A percentile compares a stretch with the other conserved stretches of the same genome.
phyloP scores from a whole-genome alignment of 1,284 basidiomycete species.

The Puccinia horiana region DNA sequence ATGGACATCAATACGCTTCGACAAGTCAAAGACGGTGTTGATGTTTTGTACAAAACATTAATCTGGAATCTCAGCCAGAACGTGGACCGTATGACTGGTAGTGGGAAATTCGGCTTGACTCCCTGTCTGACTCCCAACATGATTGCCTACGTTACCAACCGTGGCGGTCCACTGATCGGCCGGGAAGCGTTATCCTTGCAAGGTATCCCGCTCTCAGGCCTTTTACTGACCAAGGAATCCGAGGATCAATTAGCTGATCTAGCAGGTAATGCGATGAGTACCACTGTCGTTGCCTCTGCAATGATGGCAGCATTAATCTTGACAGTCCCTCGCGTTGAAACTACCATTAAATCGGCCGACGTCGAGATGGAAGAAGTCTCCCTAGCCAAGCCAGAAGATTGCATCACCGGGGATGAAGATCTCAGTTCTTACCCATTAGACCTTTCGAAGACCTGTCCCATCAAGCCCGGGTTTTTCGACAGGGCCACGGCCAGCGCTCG shows the following conservation, averaged over 20 bases:
- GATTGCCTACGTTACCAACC: constrained; percentile 93
- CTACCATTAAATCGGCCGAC: constrained; percentile 60
- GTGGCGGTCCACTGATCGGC: constrained; percentile 93
- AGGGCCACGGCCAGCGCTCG: constrained; percentile 73
- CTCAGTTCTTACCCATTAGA: constrained; percentile 69
- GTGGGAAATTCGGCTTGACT: constrained; percentile 76
- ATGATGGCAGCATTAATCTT: constrained; percentile 79
- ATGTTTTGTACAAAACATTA: constrained; percentile 84
- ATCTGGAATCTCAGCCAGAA: constrained; percentile 99
- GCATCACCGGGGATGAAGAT: constrained; percentile 71
- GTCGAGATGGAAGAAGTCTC: constrained; percentile 63
- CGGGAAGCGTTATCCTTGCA: constrained; percentile 89
- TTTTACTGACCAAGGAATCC: constrained; percentile 85
- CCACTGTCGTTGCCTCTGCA: constrained; percentile 88
- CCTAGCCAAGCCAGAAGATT: constrained; percentile 60
- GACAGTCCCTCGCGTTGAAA: constrained; percentile 67
- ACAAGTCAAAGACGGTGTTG: constrained; percentile 75
- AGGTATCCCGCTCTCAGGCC: constrained; percentile 85
- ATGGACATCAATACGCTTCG: constrained; percentile 87
- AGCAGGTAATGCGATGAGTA: constrained; percentile 89
- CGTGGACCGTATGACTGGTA: constrained; percentile 77
- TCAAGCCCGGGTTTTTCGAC: constrained; percentile 67
- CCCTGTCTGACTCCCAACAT: constrained; percentile 92
- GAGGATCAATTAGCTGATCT: constrained; percentile 92
- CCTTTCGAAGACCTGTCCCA: constrained; percentile 65